Percentiles rank a stretch among this genome's conserved stretches.
Conservation (phyloP, 495 filamentous ascomycete genomes). For the Chaetomium cochliodes region DNA sequence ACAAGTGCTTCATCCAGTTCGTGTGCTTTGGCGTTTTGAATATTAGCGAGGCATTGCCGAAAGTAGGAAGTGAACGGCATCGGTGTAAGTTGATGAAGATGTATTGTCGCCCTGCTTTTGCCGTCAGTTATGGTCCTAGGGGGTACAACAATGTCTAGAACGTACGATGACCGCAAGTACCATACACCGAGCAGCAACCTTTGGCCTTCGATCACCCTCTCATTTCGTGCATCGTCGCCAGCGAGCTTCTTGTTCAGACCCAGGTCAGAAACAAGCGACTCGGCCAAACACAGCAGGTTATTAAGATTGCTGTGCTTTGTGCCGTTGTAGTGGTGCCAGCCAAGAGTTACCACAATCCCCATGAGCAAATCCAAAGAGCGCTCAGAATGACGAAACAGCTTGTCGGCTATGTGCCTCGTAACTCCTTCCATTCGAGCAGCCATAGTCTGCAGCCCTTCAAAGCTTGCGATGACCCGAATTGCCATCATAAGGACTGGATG, state of each 20-base stretch:
- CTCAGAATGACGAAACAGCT: conserved; percentile 48
- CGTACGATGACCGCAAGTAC: conserved; percentile 45
- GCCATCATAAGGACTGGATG: conserved; percentile 40
- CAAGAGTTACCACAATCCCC: conserved; percentile 48
- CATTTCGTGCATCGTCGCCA: conserved; percentile 19
- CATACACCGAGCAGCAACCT: conserved; percentile 41
- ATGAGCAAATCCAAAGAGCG: conserved; percentile 51
- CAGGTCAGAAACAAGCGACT: conserved; percentile 47
- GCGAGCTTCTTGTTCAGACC: conserved; percentile 41
- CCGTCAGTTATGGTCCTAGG: neutral
- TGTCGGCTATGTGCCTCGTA: conserved; percentile 41
- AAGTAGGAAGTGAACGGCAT: conserved; percentile 39
- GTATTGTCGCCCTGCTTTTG: conserved; percentile 25
- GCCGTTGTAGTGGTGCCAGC: conserved; percentile 47
- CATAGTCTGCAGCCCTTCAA: conserved; percentile 41
- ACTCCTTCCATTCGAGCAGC: conserved; percentile 39
- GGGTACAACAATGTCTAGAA: neutral
- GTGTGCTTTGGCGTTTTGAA: conserved; percentile 36
- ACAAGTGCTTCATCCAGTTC: conserved; percentile 37
- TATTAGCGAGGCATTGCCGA: conserved; percentile 37
- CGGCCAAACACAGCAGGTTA: conserved; percentile 47
- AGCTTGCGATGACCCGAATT: conserved; percentile 42
- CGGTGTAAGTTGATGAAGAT: conserved; percentile 36
- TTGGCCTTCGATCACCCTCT: conserved; percentile 38
- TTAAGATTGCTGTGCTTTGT: conserved; percentile 45